Evolutionary conservation across 176 grass and related monocot species (phyloP).

Genomic region (Thalia dealbata): DNA sequence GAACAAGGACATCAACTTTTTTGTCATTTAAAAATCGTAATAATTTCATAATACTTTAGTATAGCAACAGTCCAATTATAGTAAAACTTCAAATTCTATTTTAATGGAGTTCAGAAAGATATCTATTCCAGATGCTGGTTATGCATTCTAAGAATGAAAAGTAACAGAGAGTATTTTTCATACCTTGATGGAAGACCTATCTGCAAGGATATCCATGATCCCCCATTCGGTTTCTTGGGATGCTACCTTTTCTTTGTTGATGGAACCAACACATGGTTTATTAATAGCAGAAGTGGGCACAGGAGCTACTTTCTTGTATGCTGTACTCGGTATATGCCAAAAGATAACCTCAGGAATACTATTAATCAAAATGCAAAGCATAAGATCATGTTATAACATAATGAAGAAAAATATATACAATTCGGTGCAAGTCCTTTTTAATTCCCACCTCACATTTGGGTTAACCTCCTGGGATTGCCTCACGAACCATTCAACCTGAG

Average conservation of each 20-base stretch:
- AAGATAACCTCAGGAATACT: conserved; percentile 73
- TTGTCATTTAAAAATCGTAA: too few relatives aligned
- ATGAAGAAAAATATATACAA: background rate
- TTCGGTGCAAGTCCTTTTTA: background rate
- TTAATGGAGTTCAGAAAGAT: background rate
- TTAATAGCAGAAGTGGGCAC: conserved; percentile 25
- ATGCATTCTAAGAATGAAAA: background rate
- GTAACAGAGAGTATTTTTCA: background rate
- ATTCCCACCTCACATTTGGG: conserved; percentile 44
- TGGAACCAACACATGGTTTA: conserved; percentile 60
- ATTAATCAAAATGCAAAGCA: conserved; percentile 1
- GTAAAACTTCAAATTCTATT: background rate
- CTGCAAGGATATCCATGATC: conserved; percentile 53
- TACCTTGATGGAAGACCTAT: conserved; percentile 66
- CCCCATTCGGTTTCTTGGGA: conserved; percentile 69
- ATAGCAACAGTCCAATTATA: too few relatives aligned
- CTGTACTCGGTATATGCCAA: conserved; percentile 80
- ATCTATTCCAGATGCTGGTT: background rate
- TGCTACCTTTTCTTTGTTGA: conserved; percentile 67
- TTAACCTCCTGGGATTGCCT: conserved; percentile 38
- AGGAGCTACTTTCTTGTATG: conserved; percentile 57
- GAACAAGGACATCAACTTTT: too few relatives aligned
- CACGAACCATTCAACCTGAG: conserved; percentile 53
- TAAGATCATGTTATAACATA: background rate
- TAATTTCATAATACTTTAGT: too few relatives aligned